Base-by-base conservation (phyloP, 306 rosid genomes). In the Dalbergia cochinchinensis region DNA sequence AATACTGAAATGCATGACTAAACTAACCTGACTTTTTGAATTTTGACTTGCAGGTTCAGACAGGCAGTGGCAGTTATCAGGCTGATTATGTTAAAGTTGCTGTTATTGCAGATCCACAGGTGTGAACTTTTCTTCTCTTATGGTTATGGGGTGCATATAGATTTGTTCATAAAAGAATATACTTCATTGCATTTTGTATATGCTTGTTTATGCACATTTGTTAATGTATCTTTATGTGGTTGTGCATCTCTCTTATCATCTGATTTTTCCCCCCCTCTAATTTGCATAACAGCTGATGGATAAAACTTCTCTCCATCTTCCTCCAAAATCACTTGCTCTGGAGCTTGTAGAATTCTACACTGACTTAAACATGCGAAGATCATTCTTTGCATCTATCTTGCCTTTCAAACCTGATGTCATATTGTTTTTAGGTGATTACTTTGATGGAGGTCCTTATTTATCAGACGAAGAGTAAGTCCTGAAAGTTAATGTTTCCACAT, bases 21-120 rank as follows among this genome's bases (percentile, higher is more conserved):
- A 33, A 35, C 7, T 65, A 16, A 74, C 42, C 11, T 69, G 19
- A 5, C 71, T 75, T 65, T 64, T 4, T 79, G 64, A 12, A 3
- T 9, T 50, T 81, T 69, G 74, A 57, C 50, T 54, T 74, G 74
- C 57, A 78, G 88, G 68, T 39, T 87, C 78, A 82, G 87, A 79
- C 70, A 51, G 82, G 80, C 4, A 72, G 50, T 16, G 76, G 66
- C 48, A 74, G 71, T 63, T 5, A 80, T 57, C 82, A 82, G 12
- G 76, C 35, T 72, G 88, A 84, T 66, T 89, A 86, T 59, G 83
- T 88, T 18, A 91, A 88, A 85, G 90, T 93, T 72, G 98, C 92
- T 19, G 90, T 93, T 42, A 50, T 93, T 58, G 77, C 98, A 20
- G 97, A 93, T 85, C 98, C 98, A 44, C 97, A 91, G 97, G 97